A percentile compares a stretch with the other conserved stretches of the same genome.
These are phyloP conservation scores for Panaeolus papilionaceus DNA, from an alignment of 768 basidiomycete species.

Conservation along the genomic window DNA sequence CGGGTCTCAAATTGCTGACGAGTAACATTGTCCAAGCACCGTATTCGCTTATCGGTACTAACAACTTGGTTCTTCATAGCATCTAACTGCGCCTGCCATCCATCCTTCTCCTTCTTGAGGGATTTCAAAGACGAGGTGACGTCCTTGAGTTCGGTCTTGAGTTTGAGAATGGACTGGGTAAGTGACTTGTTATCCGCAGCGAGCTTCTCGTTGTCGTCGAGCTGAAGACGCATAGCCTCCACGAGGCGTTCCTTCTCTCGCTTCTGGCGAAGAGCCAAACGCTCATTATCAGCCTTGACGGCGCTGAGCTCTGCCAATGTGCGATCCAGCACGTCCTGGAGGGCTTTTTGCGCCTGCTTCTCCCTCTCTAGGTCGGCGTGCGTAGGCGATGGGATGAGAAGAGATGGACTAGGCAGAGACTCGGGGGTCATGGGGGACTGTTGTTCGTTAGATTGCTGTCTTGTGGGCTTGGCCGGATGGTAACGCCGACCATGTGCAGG, in stretches of 20 bases:
- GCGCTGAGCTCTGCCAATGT: not conserved
- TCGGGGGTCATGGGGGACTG: not conserved
- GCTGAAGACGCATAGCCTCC: conserved; percentile 13
- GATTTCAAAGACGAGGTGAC: not conserved
- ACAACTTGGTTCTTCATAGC: conserved; percentile 20
- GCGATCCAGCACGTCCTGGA: not conserved
- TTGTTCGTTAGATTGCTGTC: not conserved
- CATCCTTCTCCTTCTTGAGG: conserved; percentile 21
- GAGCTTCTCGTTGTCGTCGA: conserved; percentile 20
- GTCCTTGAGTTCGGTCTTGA: conserved; percentile 17
- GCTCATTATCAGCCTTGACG: not conserved
- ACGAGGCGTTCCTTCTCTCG: not conserved
- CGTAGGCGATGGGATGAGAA: not conserved
- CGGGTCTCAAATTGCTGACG: conserved; percentile 19
- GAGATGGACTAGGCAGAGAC: not conserved
- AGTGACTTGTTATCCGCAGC: conserved; percentile 4
- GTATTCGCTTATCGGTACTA: conserved; percentile 19
- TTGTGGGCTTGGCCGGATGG: not conserved
- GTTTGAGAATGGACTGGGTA: not conserved
- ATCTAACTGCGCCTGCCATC: conserved; percentile 23
- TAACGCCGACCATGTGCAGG: not conserved
- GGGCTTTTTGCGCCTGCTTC: not conserved
- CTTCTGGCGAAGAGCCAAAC: not conserved
- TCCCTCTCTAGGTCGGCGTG: not conserved
- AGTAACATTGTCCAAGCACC: conserved; percentile 22